Percentiles rank a stretch among this genome's conserved stretches.
phyloP scores from a whole-genome alignment of 202 grass and related monocot genomes.

The Zizania palustris region DNA sequence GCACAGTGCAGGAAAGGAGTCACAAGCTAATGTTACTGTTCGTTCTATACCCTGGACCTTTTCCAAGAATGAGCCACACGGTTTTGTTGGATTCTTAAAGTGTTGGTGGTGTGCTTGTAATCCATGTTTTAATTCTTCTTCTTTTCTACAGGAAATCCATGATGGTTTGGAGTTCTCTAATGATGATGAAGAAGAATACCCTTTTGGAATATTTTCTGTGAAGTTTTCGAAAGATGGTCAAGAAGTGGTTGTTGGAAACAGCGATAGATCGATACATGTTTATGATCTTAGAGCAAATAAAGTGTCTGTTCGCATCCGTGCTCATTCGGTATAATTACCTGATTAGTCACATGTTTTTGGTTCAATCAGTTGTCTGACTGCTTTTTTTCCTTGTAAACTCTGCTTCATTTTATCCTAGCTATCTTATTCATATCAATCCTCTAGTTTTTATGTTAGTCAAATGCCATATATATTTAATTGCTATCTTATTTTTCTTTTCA shows the following conservation, averaged over 20 bases:
- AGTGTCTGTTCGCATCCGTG: conserved; percentile 57
- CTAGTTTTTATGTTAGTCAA: neutral
- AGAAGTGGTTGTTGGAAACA: conserved; percentile 87
- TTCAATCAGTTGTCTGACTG: neutral
- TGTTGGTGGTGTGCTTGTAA: conserved; percentile 3
- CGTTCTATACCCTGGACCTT: conserved; percentile 35
- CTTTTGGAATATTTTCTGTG: conserved; percentile 86
- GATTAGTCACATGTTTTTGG: conserved; percentile 20
- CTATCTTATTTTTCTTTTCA: conserved; percentile 22
- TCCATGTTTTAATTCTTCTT: conserved; percentile 18
- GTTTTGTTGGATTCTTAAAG: conserved; percentile 14
- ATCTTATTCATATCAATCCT: neutral
- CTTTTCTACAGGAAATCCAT: conserved; percentile 75
- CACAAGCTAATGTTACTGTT: conserved; percentile 84
- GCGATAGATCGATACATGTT: conserved; percentile 71
- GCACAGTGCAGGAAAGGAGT: conserved; percentile 58
- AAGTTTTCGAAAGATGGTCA: conserved; percentile 88
- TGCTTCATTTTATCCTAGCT: neutral
- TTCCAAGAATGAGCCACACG: conserved; percentile 5
- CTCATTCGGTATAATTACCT: conserved; percentile 62
- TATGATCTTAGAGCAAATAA: conserved; percentile 92
- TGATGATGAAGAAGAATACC: conserved; percentile 41
- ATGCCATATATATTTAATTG: conserved; percentile 31
- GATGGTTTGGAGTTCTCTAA: conserved; percentile 68
- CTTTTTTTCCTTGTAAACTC: conserved; percentile 2